A percentile compares a stretch with the other conserved stretches of the same genome.
Evolutionary conservation across 441 rosid species (phyloP).

Genomic region (Mallotus repandus): DNA sequence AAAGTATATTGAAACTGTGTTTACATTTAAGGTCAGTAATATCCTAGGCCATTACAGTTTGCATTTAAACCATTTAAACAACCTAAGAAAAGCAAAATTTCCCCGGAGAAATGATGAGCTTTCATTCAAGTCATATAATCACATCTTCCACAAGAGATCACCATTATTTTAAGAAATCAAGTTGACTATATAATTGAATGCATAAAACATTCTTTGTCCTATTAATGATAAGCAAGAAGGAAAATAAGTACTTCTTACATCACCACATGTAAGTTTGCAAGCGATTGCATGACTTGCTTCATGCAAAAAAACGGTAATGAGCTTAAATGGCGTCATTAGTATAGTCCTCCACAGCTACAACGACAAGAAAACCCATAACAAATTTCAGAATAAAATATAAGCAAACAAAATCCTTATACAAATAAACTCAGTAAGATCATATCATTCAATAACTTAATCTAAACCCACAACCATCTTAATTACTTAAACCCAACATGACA

Average conservation of each 20-base stretch:
- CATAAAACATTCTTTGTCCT: not conserved
- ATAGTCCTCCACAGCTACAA: conserved; percentile 86
- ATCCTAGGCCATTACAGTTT: not conserved
- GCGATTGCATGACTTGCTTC: conserved; percentile 97
- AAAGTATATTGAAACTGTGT: not conserved
- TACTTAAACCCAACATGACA: too few relatives aligned
- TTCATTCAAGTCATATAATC: not conserved
- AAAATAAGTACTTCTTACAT: conserved; percentile 54
- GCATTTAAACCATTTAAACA: not conserved
- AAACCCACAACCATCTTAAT: too few relatives aligned
- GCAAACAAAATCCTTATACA: not conserved
- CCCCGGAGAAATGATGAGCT: not conserved
- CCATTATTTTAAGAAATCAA: not conserved
- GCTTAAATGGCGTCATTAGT: conserved; percentile 83
- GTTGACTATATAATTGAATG: not conserved
- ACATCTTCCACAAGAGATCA: not conserved
- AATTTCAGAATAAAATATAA: conserved; percentile 7
- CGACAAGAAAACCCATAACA: not conserved
- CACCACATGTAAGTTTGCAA: conserved; percentile 92
- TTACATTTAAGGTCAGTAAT: not conserved
- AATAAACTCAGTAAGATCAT: not conserved
- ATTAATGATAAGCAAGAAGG: conserved; percentile 12
- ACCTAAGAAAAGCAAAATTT: not conserved
- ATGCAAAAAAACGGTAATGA: conserved; percentile 85
- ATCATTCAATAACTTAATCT: not conserved